These are phyloP conservation scores for Globisporangium cederbergense DNA, from an alignment of 352 stramenopile genomes.

Conservation along the genomic window DNA sequence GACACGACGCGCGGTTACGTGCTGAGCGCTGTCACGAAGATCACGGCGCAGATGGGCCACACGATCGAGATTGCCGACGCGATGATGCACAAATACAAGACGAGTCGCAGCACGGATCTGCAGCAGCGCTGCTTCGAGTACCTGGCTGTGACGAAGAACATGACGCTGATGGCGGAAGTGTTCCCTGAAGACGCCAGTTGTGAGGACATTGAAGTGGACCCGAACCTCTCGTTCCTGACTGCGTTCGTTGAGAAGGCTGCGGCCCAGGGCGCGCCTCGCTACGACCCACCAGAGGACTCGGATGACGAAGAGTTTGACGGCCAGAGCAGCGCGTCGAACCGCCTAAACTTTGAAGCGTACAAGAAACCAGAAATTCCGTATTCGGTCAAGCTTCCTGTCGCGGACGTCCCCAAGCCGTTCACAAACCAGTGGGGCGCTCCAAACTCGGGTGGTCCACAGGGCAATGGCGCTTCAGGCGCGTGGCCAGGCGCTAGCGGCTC, in stretches of 20 bases:
- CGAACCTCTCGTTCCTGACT: conserved; percentile 95
- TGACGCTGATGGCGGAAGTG: conserved; percentile 86
- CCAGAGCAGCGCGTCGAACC: conserved; percentile 54
- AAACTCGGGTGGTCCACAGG: conserved; percentile 15
- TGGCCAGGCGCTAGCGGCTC: conserved; percentile 34
- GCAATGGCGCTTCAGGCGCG: conserved; percentile 18
- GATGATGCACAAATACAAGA: conserved; percentile 97
- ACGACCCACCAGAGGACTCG: conserved; percentile 94
- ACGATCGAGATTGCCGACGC: conserved; percentile 87
- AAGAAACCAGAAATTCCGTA: conserved; percentile 90
- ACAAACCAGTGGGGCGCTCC: conserved; percentile 63
- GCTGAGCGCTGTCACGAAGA: conserved; percentile 97
- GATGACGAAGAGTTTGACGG: conserved; percentile 93
- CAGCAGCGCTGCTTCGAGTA: conserved; percentile 99
- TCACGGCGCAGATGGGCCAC: conserved; percentile 94
- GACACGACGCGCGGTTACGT: conserved; percentile 95
- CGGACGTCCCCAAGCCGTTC: conserved; percentile 45
- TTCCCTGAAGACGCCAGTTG: conserved; percentile 97
- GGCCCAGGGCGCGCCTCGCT: conserved; percentile 90
- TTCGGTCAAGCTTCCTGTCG: conserved; percentile 63
- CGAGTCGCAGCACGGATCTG: conserved; percentile 93
- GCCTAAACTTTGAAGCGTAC: conserved; percentile 87
- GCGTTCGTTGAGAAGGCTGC: conserved; percentile 92
- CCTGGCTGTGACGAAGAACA: conserved; percentile 91
- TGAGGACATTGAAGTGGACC: conserved; percentile 94